phyloP scores from a whole-genome alignment of 345 rosid species.

The Mangifera indica region DNA sequence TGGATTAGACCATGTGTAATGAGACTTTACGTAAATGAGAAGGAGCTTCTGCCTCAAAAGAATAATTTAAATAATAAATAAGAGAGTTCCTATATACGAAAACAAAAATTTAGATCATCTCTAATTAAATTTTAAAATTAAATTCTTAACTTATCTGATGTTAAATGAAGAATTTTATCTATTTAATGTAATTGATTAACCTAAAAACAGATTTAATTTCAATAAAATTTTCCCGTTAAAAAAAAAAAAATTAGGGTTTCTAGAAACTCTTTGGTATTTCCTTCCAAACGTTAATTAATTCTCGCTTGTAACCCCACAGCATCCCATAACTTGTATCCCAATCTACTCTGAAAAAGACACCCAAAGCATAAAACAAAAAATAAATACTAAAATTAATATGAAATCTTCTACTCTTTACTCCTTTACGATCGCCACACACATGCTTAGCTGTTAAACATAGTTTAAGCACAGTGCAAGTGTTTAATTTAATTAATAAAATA shows the following conservation, averaged over 20 bases:
- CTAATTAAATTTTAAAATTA: no score
- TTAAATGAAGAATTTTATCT: no score
- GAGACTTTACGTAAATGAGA: background rate
- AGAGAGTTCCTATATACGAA: no score
- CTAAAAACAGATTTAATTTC: no score
- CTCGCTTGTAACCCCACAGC: slow-evolving; percentile 20
- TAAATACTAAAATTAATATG: background rate
- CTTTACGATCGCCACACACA: slow-evolving; percentile 7
- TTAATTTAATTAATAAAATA: background rate
- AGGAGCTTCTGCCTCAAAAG: no score
- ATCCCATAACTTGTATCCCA: slow-evolving; percentile 25
- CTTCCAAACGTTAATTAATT: slow-evolving; percentile 13
- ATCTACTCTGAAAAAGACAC: slow-evolving; percentile 38
- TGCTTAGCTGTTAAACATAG: slow-evolving; percentile 43
- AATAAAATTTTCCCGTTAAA: no score
- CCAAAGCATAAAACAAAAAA: background rate
- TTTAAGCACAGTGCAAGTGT: slow-evolving; percentile 17
- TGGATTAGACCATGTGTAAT: no score
- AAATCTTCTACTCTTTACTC: slow-evolving; percentile 18
- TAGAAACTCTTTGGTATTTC: slow-evolving; percentile 14
- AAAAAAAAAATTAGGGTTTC: no score
- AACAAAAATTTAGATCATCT: no score
- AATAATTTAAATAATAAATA: no score
- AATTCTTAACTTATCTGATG: no score
- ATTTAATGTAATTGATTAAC: no score